phyloP scores from a whole-genome alignment of 495 filamentous ascomycete species.

The Cenococcum geophilum region DNA sequence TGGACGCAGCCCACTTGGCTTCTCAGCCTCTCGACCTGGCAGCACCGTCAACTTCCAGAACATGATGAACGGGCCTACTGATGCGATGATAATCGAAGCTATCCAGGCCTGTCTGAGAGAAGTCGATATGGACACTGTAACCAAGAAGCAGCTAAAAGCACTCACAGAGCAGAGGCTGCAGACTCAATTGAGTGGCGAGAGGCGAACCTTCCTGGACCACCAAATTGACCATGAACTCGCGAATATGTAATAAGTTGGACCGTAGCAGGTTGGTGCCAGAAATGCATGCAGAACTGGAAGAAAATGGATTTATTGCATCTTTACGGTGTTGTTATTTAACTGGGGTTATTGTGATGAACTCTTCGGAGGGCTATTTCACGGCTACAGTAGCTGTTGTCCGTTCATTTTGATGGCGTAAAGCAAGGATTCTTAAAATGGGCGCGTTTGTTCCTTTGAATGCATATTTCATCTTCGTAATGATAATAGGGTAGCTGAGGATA shows the following conservation, averaged over 20 bases:
- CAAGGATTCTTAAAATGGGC: neutral
- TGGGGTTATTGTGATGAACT: neutral
- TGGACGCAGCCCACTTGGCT: conserved; percentile 38
- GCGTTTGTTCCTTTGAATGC: neutral
- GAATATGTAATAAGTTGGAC: conserved; percentile 63
- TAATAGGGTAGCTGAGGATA: conserved; percentile 13
- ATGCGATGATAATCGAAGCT: conserved; percentile 67
- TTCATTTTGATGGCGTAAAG: neutral
- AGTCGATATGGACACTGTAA: conserved; percentile 90
- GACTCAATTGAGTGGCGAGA: conserved; percentile 76
- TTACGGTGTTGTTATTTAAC: neutral
- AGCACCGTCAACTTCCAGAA: conserved; percentile 73
- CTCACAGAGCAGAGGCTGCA: conserved; percentile 89
- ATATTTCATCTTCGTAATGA: conserved; percentile 15
- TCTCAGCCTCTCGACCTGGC: conserved; percentile 51
- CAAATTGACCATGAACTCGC: conserved; percentile 91
- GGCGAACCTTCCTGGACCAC: conserved; percentile 75
- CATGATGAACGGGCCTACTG: conserved; percentile 57
- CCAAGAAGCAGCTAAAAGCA: conserved; percentile 89
- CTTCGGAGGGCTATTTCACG: conserved; percentile 1
- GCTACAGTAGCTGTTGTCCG: neutral
- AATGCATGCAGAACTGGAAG: neutral
- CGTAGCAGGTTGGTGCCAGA: neutral
- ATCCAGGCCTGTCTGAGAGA: conserved; percentile 78
- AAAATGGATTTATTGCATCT: neutral